Evolutionary conservation across 2,329 filamentous ascomycete species (phyloP), one percentile per base, ranked within the genome.

Genomic region (Cladosporium cucumerinum): DNA sequence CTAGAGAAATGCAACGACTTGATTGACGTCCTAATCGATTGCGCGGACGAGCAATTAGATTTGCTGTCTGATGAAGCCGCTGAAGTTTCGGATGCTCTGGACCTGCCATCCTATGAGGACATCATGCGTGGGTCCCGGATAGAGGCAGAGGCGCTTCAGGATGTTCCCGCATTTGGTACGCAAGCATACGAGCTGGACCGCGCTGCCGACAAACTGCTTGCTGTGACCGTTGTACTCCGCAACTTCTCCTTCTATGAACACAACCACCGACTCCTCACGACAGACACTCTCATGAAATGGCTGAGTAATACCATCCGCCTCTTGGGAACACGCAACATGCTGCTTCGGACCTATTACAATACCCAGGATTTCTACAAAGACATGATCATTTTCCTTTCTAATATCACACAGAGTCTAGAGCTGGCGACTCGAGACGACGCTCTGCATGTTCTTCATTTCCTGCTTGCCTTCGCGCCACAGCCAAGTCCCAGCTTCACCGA

Each of bases 341-440:
- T 98, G 32, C 80, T 98, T 49, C 87, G 92, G 46, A 92, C 88
- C 3, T 86, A 95, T 69, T 83, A 86, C 73, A 97, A 97, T 77
- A 95, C 91, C 0, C 82, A 97, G 69, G 95, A 99, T 77, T 94
- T 98, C 72, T 96, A 97, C 91, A 99, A 99, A 79, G 95, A 99
- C 76, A 82, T 93, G 32, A 87, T 98, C 65, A 89, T 92, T 18
- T 87, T 96, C 69, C 82, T 99, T 63, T 97, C 94, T 64, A 98
- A 99, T 76, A 72, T 77, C 66, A 87, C 96, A 57, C 88, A 93
- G 8, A 86, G 87, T 11, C 85, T 98, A 61, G 89, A 94, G 73
- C 82, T 99, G 46, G 90, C 93, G 1, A 89, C 89, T 23, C 89
- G 91, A 68, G 93, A 98, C 73, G 93, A 98, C 74, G 93, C 93